Evolutionary conservation across 2,329 filamentous ascomycete genomes (phyloP).

Genomic region (Phyllosticta citrichinensis): DNA sequence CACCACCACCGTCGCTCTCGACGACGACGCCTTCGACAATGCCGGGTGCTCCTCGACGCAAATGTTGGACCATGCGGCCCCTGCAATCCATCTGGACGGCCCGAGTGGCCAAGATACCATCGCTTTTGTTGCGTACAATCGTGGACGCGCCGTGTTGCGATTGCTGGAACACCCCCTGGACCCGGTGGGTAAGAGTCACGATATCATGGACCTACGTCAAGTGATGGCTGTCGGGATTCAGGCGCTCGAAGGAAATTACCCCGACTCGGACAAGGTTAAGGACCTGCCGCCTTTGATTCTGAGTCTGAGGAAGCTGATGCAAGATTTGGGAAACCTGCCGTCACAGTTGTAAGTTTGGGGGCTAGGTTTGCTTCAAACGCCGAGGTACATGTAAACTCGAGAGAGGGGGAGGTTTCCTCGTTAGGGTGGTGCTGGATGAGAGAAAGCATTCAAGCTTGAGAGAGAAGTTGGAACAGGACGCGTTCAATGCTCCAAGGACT

Average conservation of each 20-base stretch:
- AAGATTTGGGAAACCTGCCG: slow-evolving; percentile 13
- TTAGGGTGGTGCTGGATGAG: too few relatives aligned
- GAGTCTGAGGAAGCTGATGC: slow-evolving; percentile 15
- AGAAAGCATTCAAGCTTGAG: too few relatives aligned
- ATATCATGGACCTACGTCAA: slow-evolving; percentile 12
- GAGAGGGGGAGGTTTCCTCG: too few relatives aligned
- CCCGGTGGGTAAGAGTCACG: slow-evolving; percentile 1
- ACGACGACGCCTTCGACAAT: neutral
- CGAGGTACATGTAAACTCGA: too few relatives aligned
- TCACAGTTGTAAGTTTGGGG: neutral
- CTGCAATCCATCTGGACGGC: neutral
- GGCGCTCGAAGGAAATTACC: slow-evolving; percentile 15
- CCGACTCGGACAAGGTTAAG: slow-evolving; percentile 11
- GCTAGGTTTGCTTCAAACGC: too few relatives aligned
- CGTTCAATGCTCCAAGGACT: too few relatives aligned
- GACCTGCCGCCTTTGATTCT: slow-evolving; percentile 15
- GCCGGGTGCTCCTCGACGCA: neutral
- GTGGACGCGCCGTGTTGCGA: neutral
- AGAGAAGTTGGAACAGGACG: too few relatives aligned
- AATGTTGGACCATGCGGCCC: neutral
- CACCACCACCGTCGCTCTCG: slow-evolving; percentile 9
- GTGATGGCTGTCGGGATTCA: slow-evolving; percentile 13
- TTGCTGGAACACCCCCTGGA: neutral
- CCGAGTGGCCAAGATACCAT: neutral
- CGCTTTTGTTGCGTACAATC: neutral